Evolutionary conservation across 2,329 filamentous ascomycete genomes (phyloP).

Genomic region (Aspergillus pseudoglaucus): DNA sequence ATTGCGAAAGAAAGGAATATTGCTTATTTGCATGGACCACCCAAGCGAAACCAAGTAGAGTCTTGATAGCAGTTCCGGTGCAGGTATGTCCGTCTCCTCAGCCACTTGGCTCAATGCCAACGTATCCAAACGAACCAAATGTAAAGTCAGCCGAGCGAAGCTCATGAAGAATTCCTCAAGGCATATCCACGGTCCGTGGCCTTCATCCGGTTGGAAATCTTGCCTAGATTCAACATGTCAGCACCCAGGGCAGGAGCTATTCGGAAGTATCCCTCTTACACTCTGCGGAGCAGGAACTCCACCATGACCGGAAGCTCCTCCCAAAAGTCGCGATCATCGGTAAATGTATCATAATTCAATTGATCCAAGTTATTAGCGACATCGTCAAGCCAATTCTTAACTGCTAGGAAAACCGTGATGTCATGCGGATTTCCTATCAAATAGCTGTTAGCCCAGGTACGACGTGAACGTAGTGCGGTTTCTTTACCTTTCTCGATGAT

Average conservation of each 20-base stretch:
- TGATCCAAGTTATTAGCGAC: constrained; percentile 29
- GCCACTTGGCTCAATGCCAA: constrained; percentile 22
- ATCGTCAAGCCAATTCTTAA: constrained; percentile 40
- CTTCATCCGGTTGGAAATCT: constrained; percentile 26
- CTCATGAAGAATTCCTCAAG: constrained; percentile 38
- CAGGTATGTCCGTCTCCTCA: constrained; percentile 21
- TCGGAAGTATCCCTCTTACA: constrained; percentile 19
- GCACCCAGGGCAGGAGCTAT: not conserved
- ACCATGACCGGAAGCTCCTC: constrained; percentile 35
- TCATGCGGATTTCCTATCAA: constrained; percentile 27
- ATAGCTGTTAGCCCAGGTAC: constrained; percentile 3
- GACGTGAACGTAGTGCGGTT: not conserved
- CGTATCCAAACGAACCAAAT: constrained; percentile 37
- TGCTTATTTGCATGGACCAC: constrained; percentile 28
- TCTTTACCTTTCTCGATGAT: constrained; percentile 34
- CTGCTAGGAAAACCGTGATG: constrained; percentile 22
- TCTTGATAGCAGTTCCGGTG: constrained; percentile 25
- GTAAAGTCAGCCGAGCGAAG: constrained; percentile 35
- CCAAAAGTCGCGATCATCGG: constrained; percentile 41
- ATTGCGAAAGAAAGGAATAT: constrained; percentile 32
- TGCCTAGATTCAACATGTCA: constrained; percentile 17
- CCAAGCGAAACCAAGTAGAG: constrained; percentile 29
- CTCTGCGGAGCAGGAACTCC: constrained; percentile 35
- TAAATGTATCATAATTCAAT: constrained; percentile 28
- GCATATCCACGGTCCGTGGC: constrained; percentile 20